Base-by-base conservation (phyloP, 2,329 filamentous ascomycete species). In the Claviceps cyperi region DNA sequence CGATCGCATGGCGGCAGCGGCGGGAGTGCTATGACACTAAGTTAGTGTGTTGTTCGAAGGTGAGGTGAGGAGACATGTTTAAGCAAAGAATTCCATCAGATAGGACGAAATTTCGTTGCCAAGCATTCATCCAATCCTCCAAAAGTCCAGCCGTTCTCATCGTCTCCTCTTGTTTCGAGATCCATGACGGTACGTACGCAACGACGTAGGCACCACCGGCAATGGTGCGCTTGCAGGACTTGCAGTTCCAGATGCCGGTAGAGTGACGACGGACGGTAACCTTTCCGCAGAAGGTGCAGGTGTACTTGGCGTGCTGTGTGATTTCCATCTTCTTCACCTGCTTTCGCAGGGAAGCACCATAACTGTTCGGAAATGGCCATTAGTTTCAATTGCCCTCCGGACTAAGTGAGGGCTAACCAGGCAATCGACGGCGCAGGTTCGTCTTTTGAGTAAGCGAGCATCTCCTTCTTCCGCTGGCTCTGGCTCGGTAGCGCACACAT, bases 231-330 rank as follows among this genome's bases (percentile, higher is more conserved):
- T 86, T 83, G 84, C 92, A 97, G 55, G 84, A 80, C 73, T 81
- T 84, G 86, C 92, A 98, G 73, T 91, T 80, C 91, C 91, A 96
- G 80, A 95, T 96, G 66, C 90, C 90, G 64, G 91, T 86, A 57
- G 87, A 83, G 69, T 88, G 78, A 68, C 91, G 84, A 79, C 89
- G 89, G 69, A 95, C 89, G 64, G 84, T 86, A 70, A 82, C 84
- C 84, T 97, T 97, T 69, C 91, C 91, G 81, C 89, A 95, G 86
- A 97, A 98, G 60, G 90, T 91, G 83, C 91, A 97, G 69, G 83
- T 83, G 69, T 96, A 97, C 72, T 85, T 85, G 77, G 89, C 88
- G 80, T 98, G 92, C 76, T 97, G 92, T 66, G 87, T 86, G 73
- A 97, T 86, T 84, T 97, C 92, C 85, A 96, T 95, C 86, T 96